phyloP scores from a whole-genome alignment of 768 basidiomycete species.

The Agrocybe chaxingu region DNA sequence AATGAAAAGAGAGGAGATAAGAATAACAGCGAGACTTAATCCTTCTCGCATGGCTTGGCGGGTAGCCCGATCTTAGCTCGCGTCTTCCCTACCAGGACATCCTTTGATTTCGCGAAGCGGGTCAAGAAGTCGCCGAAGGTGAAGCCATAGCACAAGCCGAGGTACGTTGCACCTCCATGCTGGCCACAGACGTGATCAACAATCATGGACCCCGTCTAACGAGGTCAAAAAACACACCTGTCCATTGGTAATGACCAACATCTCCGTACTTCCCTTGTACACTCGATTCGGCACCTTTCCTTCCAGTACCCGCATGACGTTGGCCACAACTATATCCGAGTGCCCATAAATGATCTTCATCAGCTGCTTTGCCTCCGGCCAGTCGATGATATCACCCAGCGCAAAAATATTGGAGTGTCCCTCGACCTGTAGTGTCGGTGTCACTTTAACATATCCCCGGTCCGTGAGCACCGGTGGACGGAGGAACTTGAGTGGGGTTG shows the following conservation, averaged over 20 bases:
- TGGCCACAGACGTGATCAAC: neutral
- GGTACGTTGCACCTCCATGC: conserved; percentile 19
- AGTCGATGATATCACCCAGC: conserved; percentile 62
- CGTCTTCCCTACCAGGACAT: conserved; percentile 22
- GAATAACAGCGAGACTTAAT: too few species aligned
- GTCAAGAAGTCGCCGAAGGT: conserved; percentile 43
- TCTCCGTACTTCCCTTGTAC: conserved; percentile 20
- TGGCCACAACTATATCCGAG: conserved; percentile 37
- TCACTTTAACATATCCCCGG: conserved; percentile 46
- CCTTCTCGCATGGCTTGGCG: neutral
- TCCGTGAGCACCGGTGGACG: conserved; percentile 33
- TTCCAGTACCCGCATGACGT: conserved; percentile 35
- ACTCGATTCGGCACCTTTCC: conserved; percentile 25
- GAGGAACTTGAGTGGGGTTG: conserved; percentile 45
- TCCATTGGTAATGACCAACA: conserved; percentile 23
- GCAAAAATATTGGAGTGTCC: conserved; percentile 56
- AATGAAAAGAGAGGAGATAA: too few species aligned
- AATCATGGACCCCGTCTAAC: neutral
- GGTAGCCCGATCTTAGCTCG: conserved; percentile 18
- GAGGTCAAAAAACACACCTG: conserved; percentile 9
- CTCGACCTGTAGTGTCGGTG: conserved; percentile 52
- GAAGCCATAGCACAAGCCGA: conserved; percentile 42
- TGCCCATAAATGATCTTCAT: conserved; percentile 42
- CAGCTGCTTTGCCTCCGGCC: conserved; percentile 59
- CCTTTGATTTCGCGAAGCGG: conserved; percentile 36